These are phyloP conservation scores for Paramecium octaurelia DNA, from an alignment of 73 alveolate genomes.

Conservation along the genomic window DNA sequence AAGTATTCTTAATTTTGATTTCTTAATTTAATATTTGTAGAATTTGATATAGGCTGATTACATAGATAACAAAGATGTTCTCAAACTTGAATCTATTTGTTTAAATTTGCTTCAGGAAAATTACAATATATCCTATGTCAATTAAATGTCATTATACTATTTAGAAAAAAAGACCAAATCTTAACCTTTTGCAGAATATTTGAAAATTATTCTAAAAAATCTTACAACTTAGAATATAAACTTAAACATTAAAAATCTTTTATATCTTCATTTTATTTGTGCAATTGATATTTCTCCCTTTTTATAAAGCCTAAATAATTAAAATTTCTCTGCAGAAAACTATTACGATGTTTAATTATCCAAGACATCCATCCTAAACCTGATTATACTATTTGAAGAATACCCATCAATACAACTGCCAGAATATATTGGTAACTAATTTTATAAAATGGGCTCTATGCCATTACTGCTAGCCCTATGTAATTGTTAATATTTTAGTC, in stretches of 20 bases:
- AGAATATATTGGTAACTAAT: background rate
- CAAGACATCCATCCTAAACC: background rate
- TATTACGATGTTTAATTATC: background rate
- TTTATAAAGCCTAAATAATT: background rate
- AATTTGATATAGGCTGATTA: background rate
- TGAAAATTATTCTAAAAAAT: background rate
- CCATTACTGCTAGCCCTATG: background rate
- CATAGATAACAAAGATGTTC: background rate
- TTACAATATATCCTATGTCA: background rate
- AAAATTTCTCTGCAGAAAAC: background rate
- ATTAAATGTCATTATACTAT: background rate
- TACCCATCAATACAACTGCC: background rate
- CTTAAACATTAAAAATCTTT: background rate
- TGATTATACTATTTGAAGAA: background rate
- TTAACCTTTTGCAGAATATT: background rate
- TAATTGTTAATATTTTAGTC: background rate
- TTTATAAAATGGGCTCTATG: background rate
- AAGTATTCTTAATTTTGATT: background rate
- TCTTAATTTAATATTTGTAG: background rate
- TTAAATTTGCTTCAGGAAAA: background rate
- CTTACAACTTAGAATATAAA: background rate
- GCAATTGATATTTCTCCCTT: background rate
- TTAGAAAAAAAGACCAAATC: background rate
- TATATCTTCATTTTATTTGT: background rate
- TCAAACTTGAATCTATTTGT: background rate